Evolutionary conservation across 2,329 filamentous ascomycete genomes (phyloP), one percentile per base, ranked within the genome.

Genomic region (Aspergillus persii): DNA sequence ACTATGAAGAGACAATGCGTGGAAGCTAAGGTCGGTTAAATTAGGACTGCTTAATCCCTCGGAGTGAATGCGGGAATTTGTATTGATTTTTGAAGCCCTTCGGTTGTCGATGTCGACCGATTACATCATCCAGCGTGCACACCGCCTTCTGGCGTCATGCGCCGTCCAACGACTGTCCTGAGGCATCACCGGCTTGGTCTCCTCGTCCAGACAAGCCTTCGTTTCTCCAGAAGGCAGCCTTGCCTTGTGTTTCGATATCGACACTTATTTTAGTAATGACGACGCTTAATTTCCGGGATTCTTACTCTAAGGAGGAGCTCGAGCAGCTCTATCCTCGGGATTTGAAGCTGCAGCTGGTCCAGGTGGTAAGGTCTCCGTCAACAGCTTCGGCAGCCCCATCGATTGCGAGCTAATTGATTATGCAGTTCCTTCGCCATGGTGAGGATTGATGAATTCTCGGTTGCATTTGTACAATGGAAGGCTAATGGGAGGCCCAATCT

Each of bases 261-360:
- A 31, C 31, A 46, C 26, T 27, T 4, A 41, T 23, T 41, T 15
- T 56, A 51, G 50, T 47, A 29, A 98, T 98, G 94, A 90, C 93
- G 11, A 89, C 89, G 46, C 83, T 96, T 49, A 78, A 83, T 49
- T 91, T 91, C 52, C 86, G 91, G 58, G 80, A 84, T 58, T 86
- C 91, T 0, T 98, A 98, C 79, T 87, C 89, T 49, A 80, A 87
- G 65, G 88, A 91, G 60, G 93, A 98, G 83, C 85, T 98, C 53
- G 81, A 84, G 48, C 80, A 81, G 69, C 87, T 98, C 60, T 99
- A 97, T 78, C 95, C 95, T 1, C 78, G 86, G 57, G 81, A 84
- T 49, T 82, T 99, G 60, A 84, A 94, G 73, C 86, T 99, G 39
- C 90, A 95, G 73, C 86, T 95, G 61, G 95, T 98, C 53, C 95